phyloP scores from a whole-genome alignment of 495 filamentous ascomycete species.

The Lasiosphaeria miniovina region DNA sequence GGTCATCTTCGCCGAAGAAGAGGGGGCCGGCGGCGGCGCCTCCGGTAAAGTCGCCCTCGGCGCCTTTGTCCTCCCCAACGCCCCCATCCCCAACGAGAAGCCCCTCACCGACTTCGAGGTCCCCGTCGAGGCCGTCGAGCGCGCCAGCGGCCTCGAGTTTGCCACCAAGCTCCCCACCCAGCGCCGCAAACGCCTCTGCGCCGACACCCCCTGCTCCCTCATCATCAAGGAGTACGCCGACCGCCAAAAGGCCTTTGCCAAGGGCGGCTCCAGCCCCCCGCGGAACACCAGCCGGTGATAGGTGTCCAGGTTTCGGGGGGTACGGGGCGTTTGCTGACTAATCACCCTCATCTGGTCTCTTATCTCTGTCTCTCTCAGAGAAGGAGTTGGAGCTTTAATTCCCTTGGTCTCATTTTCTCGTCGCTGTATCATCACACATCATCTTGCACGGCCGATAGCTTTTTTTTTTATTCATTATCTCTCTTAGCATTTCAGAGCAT shows the following conservation, averaged over 20 bases:
- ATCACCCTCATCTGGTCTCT: too few relatives aligned
- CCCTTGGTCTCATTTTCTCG: too few relatives aligned
- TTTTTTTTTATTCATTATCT: too few relatives aligned
- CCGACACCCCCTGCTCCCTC: conserved; percentile 76
- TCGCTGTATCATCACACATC: too few relatives aligned
- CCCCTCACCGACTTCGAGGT: conserved; percentile 88
- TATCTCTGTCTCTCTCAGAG: too few relatives aligned
- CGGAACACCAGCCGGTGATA: conserved; percentile 1
- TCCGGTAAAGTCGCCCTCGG: conserved; percentile 75
- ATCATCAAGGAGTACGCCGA: conserved; percentile 75
- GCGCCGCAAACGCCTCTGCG: conserved; percentile 76
- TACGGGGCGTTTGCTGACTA: too few relatives aligned
- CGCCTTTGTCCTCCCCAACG: conserved; percentile 95
- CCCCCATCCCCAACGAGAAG: conserved; percentile 81
- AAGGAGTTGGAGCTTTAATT: too few relatives aligned
- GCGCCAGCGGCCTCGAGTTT: conserved; percentile 89
- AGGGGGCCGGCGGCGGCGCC: conserved; percentile 46
- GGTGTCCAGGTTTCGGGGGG: not conserved
- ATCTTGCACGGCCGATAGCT: too few relatives aligned
- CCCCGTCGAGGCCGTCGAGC: conserved; percentile 85
- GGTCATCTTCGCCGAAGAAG: conserved; percentile 92
- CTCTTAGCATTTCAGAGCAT: too few relatives aligned
- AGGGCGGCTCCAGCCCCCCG: conserved; percentile 15
- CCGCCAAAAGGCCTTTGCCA: conserved; percentile 56
- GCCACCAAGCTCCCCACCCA: conserved; percentile 68